These are phyloP conservation scores for Cucurbita maxima DNA, from an alignment of 306 rosid species.

Conservation along the genomic window DNA sequence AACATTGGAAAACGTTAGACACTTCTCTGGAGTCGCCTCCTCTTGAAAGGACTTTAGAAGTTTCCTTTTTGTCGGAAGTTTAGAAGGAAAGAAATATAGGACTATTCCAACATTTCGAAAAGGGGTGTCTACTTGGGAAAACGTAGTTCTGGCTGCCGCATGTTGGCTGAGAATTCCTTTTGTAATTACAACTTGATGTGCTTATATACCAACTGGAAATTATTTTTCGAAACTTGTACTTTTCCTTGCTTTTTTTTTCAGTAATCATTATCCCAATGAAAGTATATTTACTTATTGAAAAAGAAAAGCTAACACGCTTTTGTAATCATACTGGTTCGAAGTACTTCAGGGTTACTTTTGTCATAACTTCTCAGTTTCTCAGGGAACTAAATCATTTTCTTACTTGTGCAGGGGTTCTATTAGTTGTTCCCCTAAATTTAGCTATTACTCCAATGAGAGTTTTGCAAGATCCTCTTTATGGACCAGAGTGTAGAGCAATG, in stretches of 20 bases:
- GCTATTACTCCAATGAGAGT: constrained; percentile 98
- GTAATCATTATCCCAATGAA: no score
- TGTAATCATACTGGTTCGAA: not conserved
- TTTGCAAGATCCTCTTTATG: constrained; percentile 78
- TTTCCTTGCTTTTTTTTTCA: no score
- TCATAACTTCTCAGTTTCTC: not conserved
- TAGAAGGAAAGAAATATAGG: no score
- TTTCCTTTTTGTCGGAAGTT: no score
- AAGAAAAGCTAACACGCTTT: not conserved
- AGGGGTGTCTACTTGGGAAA: no score
- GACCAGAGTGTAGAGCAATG: constrained; percentile 80
- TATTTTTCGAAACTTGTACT: no score
- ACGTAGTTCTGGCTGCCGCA: no score
- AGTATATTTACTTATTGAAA: not conserved
- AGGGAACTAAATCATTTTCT: constrained; percentile 1
- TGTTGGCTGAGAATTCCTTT: no score
- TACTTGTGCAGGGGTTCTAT: constrained; percentile 38
- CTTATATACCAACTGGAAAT: no score
- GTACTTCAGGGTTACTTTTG: not conserved
- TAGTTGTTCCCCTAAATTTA: constrained; percentile 78
- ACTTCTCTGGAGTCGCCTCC: not conserved
- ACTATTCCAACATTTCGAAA: no score
- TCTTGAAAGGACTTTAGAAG: not conserved
- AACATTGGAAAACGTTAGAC: not conserved
- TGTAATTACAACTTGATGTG: no score